Evolutionary conservation across 371 early-diverging fungal species (phyloP).

Genomic region (Rhizomucor miehei): DNA sequence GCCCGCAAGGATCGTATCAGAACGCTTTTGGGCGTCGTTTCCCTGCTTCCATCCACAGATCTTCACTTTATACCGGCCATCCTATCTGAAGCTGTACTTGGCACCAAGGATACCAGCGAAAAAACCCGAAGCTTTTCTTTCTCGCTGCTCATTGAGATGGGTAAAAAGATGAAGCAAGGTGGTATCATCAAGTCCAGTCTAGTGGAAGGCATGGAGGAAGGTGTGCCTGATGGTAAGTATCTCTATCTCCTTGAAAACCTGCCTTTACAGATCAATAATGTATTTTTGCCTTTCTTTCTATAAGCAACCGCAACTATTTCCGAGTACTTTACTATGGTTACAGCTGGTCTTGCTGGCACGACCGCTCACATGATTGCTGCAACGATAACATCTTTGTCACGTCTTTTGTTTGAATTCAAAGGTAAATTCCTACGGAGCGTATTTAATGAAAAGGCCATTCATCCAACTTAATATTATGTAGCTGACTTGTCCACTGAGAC

Average conservation of each 20-base stretch:
- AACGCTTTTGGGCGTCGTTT: slow-evolving; percentile 52
- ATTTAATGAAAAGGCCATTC: background rate
- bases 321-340: slow-evolving; percentile 84
- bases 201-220: slow-evolving; percentile 55
- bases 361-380: slow-evolving; percentile 94
- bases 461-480: background rate
- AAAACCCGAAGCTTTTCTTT: slow-evolving; percentile 83
- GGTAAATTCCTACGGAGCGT: slow-evolving; percentile 33
- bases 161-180: slow-evolving; percentile 79
- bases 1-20: slow-evolving; percentile 75
- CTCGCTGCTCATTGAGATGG: slow-evolving; percentile 86
- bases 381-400: slow-evolving; percentile 77
- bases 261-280: background rate
- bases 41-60: slow-evolving; percentile 56
- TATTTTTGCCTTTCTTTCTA: background rate
- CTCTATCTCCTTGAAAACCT: slow-evolving; percentile 1
- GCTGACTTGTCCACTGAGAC: slow-evolving; percentile 57
- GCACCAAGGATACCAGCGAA: slow-evolving; percentile 92
- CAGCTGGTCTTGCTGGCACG: slow-evolving; percentile 91
- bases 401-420: slow-evolving; percentile 89
- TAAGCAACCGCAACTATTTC: slow-evolving; percentile 45
- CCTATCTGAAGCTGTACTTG: slow-evolving; percentile 87
- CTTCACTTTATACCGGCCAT: slow-evolving; percentile 83
- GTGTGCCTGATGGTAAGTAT: slow-evolving; percentile 39
- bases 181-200: slow-evolving; percentile 59